Conservation (phyloP, 768 basidiomycete genomes). For the Coprinellus aureogranulatus region DNA sequence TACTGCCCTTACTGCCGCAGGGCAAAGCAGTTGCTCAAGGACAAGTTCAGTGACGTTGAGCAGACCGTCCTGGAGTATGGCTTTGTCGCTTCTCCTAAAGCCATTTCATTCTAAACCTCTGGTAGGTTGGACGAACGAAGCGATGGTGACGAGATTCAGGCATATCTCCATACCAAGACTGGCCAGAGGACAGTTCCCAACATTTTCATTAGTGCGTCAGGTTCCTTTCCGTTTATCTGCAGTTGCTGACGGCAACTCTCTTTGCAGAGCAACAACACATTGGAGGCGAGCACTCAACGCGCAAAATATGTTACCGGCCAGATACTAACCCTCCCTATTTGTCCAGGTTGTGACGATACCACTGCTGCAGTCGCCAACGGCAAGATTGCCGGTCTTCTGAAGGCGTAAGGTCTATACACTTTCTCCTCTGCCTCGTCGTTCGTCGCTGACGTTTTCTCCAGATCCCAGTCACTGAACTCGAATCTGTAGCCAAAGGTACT, state of each 20-base stretch:
- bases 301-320: too few species aligned
- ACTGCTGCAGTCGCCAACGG: conserved; percentile 28
- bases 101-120: too few species aligned
- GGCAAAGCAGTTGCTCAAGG: conserved; percentile 47
- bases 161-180: conserved; percentile 61
- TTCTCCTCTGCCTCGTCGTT: neutral
- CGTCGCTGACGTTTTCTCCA: conserved; percentile 1
- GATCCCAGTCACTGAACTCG: conserved; percentile 1
- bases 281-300: conserved; percentile 42
- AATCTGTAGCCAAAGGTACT: neutral
- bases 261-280: conserved; percentile 49
- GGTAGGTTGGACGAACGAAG: conserved; percentile 56
- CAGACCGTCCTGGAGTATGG: conserved; percentile 49
- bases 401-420: conserved; percentile 24
- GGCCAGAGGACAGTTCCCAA: conserved; percentile 73
- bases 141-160: conserved; percentile 63
- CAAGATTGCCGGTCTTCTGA: conserved; percentile 25
- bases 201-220: conserved; percentile 68
- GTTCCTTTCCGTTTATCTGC: neutral
- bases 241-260: neutral
- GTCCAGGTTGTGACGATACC: conserved; percentile 39
- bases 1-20: conserved; percentile 51
- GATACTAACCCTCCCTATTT: too few species aligned
- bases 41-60: conserved; percentile 35
- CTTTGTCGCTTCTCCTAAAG: neutral